These are phyloP conservation scores for Tolypocladium sp. DNA, from an alignment of 2,329 filamentous ascomycete genomes.

Conservation along the genomic window DNA sequence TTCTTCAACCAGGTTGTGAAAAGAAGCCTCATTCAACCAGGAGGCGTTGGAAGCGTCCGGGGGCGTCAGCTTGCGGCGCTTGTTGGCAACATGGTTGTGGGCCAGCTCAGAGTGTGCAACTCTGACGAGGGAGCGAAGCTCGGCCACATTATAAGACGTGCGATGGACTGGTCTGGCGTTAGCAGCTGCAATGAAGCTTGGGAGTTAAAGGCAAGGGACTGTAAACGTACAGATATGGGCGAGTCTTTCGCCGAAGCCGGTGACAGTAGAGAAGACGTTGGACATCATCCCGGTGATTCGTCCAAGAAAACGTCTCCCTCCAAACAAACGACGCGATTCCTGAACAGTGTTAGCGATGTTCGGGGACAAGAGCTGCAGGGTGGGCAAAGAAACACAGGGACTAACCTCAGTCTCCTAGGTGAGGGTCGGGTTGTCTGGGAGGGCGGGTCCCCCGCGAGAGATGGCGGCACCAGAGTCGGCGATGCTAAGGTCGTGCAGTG, in stretches of 20 bases:
- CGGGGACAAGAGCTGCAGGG: neutral
- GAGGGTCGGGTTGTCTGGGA: neutral
- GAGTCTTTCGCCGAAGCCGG: slow-evolving; percentile 15
- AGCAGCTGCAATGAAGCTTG: neutral
- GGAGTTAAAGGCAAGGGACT: neutral
- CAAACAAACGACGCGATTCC: slow-evolving; percentile 13
- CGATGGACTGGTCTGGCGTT: slow-evolving; percentile 10
- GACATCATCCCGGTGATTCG: slow-evolving; percentile 20
- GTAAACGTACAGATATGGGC: slow-evolving; percentile 12
- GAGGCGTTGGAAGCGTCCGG: slow-evolving; percentile 4
- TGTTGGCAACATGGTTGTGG: slow-evolving; percentile 13
- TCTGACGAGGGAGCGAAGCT: slow-evolving; percentile 12
- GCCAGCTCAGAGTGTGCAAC: neutral
- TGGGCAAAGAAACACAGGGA: neutral
- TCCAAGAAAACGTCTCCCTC: slow-evolving; percentile 8
- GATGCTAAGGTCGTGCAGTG: slow-evolving; percentile 8
- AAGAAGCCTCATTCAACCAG: neutral
- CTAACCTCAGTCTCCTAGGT: slow-evolving; percentile 3
- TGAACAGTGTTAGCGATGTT: neutral
- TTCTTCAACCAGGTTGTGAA: slow-evolving; percentile 12
- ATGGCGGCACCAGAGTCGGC: neutral
- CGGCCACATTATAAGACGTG: slow-evolving; percentile 14
- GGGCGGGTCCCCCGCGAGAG: neutral
- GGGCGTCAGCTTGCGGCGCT: slow-evolving; percentile 15
- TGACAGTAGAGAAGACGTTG: slow-evolving; percentile 13